Evolutionary conservation across 805 yeast species (phyloP).

Genomic region (Wickerhamomyces pijperi): DNA sequence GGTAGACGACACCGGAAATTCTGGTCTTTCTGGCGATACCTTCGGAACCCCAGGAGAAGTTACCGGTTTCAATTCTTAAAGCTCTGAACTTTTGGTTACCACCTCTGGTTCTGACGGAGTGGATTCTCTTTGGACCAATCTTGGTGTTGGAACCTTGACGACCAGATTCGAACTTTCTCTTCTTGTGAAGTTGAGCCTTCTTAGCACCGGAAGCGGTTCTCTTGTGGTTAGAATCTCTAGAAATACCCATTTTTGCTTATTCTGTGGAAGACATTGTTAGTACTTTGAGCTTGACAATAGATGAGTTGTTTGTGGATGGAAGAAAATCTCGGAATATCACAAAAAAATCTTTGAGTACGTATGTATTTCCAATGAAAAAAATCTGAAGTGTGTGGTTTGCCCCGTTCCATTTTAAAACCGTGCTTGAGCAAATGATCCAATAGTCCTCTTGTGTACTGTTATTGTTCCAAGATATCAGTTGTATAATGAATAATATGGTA

Average conservation of each 20-base stretch:
- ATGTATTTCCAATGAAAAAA: too few relatives aligned
- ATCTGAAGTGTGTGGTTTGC: too few relatives aligned
- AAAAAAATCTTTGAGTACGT: too few relatives aligned
- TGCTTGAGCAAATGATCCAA: too few relatives aligned
- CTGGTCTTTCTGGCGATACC: constrained; percentile 98
- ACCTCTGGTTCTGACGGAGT: constrained; percentile 99
- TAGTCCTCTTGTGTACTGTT: too few relatives aligned
- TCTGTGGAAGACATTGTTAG: neutral
- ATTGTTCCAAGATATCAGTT: too few relatives aligned
- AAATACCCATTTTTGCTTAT: constrained; percentile 76
- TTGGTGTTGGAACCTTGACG: constrained; percentile 99
- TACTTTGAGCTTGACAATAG: neutral
- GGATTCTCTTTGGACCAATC: constrained; percentile 98
- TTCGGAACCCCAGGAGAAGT: constrained; percentile 99
- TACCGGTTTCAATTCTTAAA: constrained; percentile 96
- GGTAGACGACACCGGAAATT: constrained; percentile 95
- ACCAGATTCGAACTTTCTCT: constrained; percentile 99
- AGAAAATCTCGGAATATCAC: neutral
- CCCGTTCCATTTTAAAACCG: too few relatives aligned
- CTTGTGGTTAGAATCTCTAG: constrained; percentile 99
- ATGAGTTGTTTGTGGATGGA: neutral
- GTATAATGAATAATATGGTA: too few relatives aligned
- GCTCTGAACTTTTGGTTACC: constrained; percentile 99
- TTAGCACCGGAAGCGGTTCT: constrained; percentile 99
- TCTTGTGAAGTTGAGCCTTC: constrained; percentile 99